Percentiles rank a stretch among this genome's conserved stretches.
Conservation (phyloP, 2,329 filamentous ascomycete species). For the Gliomastix tumulicola region DNA sequence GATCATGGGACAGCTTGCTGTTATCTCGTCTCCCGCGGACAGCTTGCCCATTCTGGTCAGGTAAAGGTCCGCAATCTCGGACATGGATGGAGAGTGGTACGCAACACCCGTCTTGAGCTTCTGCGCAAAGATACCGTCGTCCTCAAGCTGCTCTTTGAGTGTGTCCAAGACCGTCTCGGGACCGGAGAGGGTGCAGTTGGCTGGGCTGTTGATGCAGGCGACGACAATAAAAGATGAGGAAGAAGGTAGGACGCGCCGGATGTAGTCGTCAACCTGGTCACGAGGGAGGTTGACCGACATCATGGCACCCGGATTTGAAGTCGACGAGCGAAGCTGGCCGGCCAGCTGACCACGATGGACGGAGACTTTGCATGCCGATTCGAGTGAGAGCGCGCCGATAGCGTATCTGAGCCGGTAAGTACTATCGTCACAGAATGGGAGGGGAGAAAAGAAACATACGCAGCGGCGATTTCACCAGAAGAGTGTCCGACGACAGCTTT, state of each 20-base stretch:
- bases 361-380: constrained; percentile 10
- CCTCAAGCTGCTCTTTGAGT: constrained; percentile 3
- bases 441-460: no score
- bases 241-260: not conserved
- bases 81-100: constrained; percentile 10
- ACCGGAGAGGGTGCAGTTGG: constrained; percentile 6
- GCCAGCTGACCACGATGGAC: constrained; percentile 12
- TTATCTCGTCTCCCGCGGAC: not conserved
- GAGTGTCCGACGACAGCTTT: constrained; percentile 28
- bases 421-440: no score
- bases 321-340: constrained; percentile 1
- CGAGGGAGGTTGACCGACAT: constrained; percentile 17
- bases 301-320: constrained; percentile 15
- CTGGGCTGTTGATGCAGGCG: constrained; percentile 10
- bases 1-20: no score
- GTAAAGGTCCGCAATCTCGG: constrained; percentile 13
- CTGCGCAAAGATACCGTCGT: constrained; percentile 3
- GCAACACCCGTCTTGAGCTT: constrained; percentile 9
- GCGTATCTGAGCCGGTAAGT: constrained; percentile 2
- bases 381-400: constrained; percentile 11
- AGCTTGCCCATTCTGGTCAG: not conserved
- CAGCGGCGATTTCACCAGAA: constrained; percentile 30
- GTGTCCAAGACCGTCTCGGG: constrained; percentile 4
- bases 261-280: not conserved
- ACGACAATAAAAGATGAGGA: constrained; percentile 2